Base-by-base conservation (phyloP, 495 filamentous ascomycete species). In the Neurospora cerealis region DNA sequence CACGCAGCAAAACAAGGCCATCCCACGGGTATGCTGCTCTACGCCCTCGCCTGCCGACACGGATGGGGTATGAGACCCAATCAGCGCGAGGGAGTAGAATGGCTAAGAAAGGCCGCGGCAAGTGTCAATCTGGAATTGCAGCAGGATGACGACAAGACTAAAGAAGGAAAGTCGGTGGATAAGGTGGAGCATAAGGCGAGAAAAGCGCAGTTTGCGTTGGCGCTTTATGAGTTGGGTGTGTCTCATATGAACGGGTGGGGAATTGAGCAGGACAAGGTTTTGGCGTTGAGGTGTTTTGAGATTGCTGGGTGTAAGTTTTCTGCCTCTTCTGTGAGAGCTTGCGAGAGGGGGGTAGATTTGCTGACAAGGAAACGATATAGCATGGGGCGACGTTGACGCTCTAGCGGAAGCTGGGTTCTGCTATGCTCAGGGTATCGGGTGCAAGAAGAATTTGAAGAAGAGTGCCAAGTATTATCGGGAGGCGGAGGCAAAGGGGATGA, bases 221-320 rank as follows among this genome's bases (percentile, higher is more conserved):
- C 93, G 79, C 93, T 98, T 41, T 99, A 99, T 74, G 96, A 99
- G 83, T 84, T 99, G 24, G 96, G 96, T 7, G 92, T 97, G n/a
- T 96, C 93, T 82, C 93, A 98, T 80, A 91, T 98, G 88, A 97
- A 99, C 76, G 96, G 96, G 3, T 99, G 96, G 96, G 96, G 96
- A 5, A 96, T 95, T 66, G 90, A 95, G 75, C 93, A 96, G 81
- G 95, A 99, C 79, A 97, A 97, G 79, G 84, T 87, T 5, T 86
- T 97, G 71, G 96, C 94, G 3, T 81, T 99, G 74, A 88, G 93
- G 62, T 98, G 96, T 76, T 99, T 97, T 80, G 96, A 99, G 80
- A 97, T 97, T 74, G 96, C 96, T 46, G 95, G 92, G 69, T 91
- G 92, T 90, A 81, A 85, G 89, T 87, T 66, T 70, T 28, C 69